Conservation (phyloP, 495 filamentous ascomycete genomes). For the Recurvomyces mirabilis region DNA sequence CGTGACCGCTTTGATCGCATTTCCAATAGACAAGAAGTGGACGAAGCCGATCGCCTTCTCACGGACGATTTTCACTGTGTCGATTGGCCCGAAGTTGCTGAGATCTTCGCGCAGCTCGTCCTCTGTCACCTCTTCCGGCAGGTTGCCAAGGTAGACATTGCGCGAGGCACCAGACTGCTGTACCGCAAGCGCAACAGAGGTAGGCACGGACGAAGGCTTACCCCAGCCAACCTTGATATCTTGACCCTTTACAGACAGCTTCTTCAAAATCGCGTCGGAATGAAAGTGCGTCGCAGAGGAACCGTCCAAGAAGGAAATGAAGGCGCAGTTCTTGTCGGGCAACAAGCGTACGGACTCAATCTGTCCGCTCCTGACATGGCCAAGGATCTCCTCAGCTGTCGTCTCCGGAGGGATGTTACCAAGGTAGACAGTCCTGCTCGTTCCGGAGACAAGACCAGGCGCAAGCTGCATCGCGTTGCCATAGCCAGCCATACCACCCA, state of each 20-base stretch:
- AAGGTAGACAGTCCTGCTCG: slow-evolving; percentile 90
- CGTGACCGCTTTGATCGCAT: slow-evolving; percentile 97
- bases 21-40: slow-evolving; percentile 93
- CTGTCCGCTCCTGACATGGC: slow-evolving; percentile 92
- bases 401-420: slow-evolving; percentile 98
- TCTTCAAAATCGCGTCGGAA: slow-evolving; percentile 98
- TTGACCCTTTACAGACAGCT: slow-evolving; percentile 91
- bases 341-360: slow-evolving; percentile 95
- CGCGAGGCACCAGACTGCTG: slow-evolving; percentile 97
- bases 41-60: slow-evolving; percentile 98
- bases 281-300: slow-evolving; percentile 98
- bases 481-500: slow-evolving; percentile 44
- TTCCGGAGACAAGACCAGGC: slow-evolving; percentile 73
- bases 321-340: slow-evolving; percentile 98
- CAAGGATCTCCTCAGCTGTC: slow-evolving; percentile 93
- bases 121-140: slow-evolving; percentile 80
- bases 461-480: slow-evolving; percentile 60
- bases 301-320: slow-evolving; percentile 96
- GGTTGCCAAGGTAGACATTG: slow-evolving; percentile 93
- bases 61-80: slow-evolving; percentile 94
- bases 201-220: slow-evolving; percentile 95
- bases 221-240: slow-evolving; percentile 99
- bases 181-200: slow-evolving; percentile 88
- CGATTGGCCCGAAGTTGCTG: slow-evolving; percentile 90
- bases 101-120: slow-evolving; percentile 91